Conservation (phyloP, 805 yeast genomes). For the Nematodospora valgi region DNA sequence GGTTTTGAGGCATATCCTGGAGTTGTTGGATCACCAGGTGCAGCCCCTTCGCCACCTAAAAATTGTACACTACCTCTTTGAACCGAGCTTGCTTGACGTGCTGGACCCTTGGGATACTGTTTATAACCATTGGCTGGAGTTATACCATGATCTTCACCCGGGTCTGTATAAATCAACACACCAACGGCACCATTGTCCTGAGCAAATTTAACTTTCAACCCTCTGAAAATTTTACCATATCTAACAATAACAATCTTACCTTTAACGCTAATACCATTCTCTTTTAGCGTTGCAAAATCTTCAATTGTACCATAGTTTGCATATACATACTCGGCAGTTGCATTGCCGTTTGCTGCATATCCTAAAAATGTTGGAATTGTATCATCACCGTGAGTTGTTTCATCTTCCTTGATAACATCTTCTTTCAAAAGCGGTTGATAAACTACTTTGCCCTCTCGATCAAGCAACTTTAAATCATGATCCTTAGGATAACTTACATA, state of each 20-base stretch:
- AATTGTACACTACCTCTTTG: constrained; percentile 61
- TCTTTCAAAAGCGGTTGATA: constrained; percentile 52
- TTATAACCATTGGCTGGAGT: constrained; percentile 54
- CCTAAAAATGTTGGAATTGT: constrained; percentile 54
- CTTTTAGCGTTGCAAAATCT: constrained; percentile 47
- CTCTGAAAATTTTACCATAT: constrained; percentile 48
- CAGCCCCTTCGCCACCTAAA: constrained; percentile 45
- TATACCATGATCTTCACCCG: constrained; percentile 56
- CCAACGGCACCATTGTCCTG: constrained; percentile 61
- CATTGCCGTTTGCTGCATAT: constrained; percentile 63
- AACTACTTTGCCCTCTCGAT: constrained; percentile 27
- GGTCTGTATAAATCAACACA: constrained; percentile 55
- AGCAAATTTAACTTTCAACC: constrained; percentile 60
- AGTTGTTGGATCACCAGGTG: constrained; percentile 78
- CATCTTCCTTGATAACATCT: constrained; percentile 41
- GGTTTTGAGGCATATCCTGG: constrained; percentile 64
- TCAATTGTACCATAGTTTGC: constrained; percentile 57
- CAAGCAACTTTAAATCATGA: constrained; percentile 35
- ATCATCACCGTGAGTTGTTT: constrained; percentile 35
- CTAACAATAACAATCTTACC: constrained; percentile 62
- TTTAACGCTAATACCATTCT: constrained; percentile 39
- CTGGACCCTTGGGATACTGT: constrained; percentile 61
- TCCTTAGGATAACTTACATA: constrained; percentile 52
- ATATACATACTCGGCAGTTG: constrained; percentile 51
- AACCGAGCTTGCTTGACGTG: constrained; percentile 58